Conservation (phyloP, 371 early-diverging fungal genomes). For the Apophysomyces sp. region DNA sequence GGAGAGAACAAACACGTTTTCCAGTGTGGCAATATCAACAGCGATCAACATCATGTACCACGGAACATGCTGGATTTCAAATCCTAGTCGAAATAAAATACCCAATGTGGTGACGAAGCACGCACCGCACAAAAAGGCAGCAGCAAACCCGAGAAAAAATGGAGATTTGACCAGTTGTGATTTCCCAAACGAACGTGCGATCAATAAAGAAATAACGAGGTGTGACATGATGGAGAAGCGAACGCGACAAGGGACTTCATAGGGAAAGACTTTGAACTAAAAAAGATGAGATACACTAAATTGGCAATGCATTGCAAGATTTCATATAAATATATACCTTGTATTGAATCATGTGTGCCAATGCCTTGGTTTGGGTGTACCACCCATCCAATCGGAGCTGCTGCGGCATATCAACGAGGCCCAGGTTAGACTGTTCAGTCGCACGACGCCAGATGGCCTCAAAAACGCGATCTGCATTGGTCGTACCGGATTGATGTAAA, state of each 20-base stretch:
- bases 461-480: not conserved
- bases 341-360: slow-evolving; percentile 26
- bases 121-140: slow-evolving; percentile 42
- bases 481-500: not conserved
- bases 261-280: slow-evolving; percentile 30
- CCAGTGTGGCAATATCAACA: slow-evolving; percentile 70
- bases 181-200: slow-evolving; percentile 61
- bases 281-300: not conserved
- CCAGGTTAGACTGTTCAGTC: not conserved
- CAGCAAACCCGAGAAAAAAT: slow-evolving; percentile 68
- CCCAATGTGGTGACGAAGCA: slow-evolving; percentile 35
- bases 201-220: slow-evolving; percentile 52
- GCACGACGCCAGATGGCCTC: not conserved
- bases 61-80: slow-evolving; percentile 23
- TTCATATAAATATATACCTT: slow-evolving; percentile 16
- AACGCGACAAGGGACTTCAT: slow-evolving; percentile 19
- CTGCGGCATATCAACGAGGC: not conserved
- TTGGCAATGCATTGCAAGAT: not conserved
- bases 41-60: slow-evolving; percentile 70
- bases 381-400: slow-evolving; percentile 2
- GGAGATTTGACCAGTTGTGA: slow-evolving; percentile 73
- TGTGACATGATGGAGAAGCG: slow-evolving; percentile 21
- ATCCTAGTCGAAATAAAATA: slow-evolving; percentile 18
- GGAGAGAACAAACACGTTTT: slow-evolving; percentile 70
- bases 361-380: slow-evolving; percentile 12